Conservation (phyloP, 2,329 filamentous ascomycete species). For the Trichoderma sp. region DNA sequence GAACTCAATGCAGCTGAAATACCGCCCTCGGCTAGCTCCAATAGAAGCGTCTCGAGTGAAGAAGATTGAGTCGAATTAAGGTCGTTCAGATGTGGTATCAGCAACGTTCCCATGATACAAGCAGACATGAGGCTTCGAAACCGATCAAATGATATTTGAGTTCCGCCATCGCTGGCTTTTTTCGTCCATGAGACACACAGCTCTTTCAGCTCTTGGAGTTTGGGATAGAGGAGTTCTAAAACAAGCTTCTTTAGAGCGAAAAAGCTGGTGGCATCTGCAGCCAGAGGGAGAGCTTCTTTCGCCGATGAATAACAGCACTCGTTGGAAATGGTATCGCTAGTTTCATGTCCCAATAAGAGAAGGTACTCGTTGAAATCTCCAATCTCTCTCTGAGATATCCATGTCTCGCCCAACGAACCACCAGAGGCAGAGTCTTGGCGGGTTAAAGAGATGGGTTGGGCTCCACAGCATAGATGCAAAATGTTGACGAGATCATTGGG, state of each 20-base stretch:
- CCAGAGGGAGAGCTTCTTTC: conserved; percentile 20
- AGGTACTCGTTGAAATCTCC: conserved; percentile 52
- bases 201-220: conserved; percentile 48
- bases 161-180: conserved; percentile 43
- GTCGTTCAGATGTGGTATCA: conserved; percentile 47
- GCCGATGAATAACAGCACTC: conserved; percentile 12
- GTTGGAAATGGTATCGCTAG: neutral
- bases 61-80: conserved; percentile 48
- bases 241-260: conserved; percentile 49
- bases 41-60: conserved; percentile 45
- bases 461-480: conserved; percentile 66
- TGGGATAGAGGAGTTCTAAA: conserved; percentile 53
- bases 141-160: conserved; percentile 50
- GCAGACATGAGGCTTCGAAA: conserved; percentile 52
- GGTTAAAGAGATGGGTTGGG: conserved; percentile 33
- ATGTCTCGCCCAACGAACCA: conserved; percentile 47
- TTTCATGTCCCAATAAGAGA: conserved; percentile 45
- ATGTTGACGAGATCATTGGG: conserved; percentile 66
- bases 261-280: conserved; percentile 34
- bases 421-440: conserved; percentile 41
- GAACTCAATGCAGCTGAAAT: conserved; percentile 42
- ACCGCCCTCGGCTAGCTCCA: conserved; percentile 41
- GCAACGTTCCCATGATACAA: conserved; percentile 43
- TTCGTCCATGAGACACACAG: conserved; percentile 48
- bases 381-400: conserved; percentile 44